phyloP scores from a whole-genome alignment of 169 alveolate genomes.

The Amoebophrya sp. region DNA sequence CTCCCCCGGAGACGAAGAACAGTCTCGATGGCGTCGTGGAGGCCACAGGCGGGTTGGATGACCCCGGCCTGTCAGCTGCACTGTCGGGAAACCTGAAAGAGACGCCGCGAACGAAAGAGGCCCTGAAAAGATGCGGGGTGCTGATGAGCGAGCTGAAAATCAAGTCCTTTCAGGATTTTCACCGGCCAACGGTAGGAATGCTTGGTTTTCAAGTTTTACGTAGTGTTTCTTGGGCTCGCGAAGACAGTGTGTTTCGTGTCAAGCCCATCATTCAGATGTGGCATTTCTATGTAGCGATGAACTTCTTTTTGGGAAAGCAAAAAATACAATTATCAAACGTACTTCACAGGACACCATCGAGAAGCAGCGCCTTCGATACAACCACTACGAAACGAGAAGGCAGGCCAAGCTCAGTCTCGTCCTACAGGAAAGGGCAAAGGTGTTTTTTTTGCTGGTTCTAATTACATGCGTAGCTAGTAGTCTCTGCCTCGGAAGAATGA shows the following conservation, averaged over 20 bases:
- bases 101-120: not conserved
- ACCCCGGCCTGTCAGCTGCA: not conserved
- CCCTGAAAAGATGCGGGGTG: not conserved
- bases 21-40: not conserved
- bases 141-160: not conserved
- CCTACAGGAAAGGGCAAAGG: not conserved
- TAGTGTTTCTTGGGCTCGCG: too few relatives aligned
- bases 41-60: not conserved
- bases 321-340: too few relatives aligned
- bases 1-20: not conserved
- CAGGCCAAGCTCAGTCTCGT: constrained; percentile 19
- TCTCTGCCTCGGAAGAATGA: too few relatives aligned
- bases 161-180: not conserved
- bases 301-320: too few relatives aligned
- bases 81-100: constrained; percentile 1
- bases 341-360: not conserved
- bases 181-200: not conserved
- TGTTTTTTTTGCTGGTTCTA: not conserved
- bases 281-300: too few relatives aligned
- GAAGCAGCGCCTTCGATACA: not conserved
- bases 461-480: too few relatives aligned
- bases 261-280: too few relatives aligned
- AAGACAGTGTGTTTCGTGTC: too few relatives aligned
- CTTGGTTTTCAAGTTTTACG: too few relatives aligned
- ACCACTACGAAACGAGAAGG: constrained; percentile 21